Percentiles rank a stretch among this genome's conserved stretches.
Conservation (phyloP, 2,329 filamentous ascomycete species). For the Trichoderma sp. region DNA sequence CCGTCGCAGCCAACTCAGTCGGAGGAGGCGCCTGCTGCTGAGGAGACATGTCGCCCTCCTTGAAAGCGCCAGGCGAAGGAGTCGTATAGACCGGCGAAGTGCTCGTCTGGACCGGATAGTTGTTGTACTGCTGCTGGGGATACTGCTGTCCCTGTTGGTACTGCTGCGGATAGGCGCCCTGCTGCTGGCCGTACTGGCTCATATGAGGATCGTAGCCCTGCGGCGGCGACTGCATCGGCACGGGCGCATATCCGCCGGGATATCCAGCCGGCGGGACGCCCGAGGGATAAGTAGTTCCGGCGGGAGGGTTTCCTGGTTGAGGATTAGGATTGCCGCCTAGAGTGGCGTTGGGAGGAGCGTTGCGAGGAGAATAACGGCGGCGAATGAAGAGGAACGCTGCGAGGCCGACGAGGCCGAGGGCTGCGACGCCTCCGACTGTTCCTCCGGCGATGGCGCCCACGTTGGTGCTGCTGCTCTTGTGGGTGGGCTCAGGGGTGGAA, state of each 20-base stretch:
- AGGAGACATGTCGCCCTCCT: slow-evolving; percentile 11
- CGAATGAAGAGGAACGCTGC: slow-evolving; percentile 41
- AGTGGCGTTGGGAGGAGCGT: slow-evolving; percentile 18
- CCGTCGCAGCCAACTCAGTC: slow-evolving; percentile 31
- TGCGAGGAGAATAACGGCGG: slow-evolving; percentile 26
- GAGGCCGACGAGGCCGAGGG: slow-evolving; percentile 40
- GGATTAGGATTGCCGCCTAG: slow-evolving; percentile 1
- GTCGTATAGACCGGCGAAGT: slow-evolving; percentile 31
- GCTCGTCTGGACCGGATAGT: slow-evolving; percentile 21
- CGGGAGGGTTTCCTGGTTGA: not conserved
- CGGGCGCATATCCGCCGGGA: slow-evolving; percentile 30
- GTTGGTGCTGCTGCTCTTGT: slow-evolving; percentile 34
- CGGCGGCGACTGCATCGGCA: slow-evolving; percentile 25
- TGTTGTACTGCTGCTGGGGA: slow-evolving; percentile 27
- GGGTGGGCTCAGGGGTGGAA: slow-evolving; percentile 21
- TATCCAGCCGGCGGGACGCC: slow-evolving; percentile 25
- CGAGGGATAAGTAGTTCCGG: slow-evolving; percentile 22
- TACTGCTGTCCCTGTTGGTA: slow-evolving; percentile 15
- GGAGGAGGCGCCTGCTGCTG: slow-evolving; percentile 21
- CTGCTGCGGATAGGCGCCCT: slow-evolving; percentile 12
- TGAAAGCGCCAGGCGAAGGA: slow-evolving; percentile 30
- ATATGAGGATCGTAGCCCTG: slow-evolving; percentile 28
- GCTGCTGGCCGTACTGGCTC: slow-evolving; percentile 11
- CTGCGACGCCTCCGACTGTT: slow-evolving; percentile 45
- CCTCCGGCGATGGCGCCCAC: slow-evolving; percentile 48